These are phyloP conservation scores for Penicillium verrucosum DNA, from an alignment of 2,329 filamentous ascomycete genomes.

Conservation along the genomic window DNA sequence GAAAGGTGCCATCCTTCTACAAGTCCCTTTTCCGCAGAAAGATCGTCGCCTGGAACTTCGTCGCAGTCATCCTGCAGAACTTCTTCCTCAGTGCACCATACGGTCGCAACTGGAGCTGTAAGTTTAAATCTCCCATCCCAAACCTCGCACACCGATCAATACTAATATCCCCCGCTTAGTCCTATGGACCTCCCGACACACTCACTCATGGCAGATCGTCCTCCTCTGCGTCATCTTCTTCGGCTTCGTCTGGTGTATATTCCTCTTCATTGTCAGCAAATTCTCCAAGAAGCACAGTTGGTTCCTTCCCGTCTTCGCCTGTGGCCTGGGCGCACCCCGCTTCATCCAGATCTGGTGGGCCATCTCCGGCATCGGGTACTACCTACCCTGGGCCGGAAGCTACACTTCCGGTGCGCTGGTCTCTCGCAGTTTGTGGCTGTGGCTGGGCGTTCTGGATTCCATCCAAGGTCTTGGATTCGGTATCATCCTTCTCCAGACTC, in stretches of 20 bases:
- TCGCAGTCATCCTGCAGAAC: slow-evolving; percentile 63
- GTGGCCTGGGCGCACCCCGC: slow-evolving; percentile 61
- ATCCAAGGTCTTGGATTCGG: slow-evolving; percentile 65
- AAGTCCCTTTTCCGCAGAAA: slow-evolving; percentile 59
- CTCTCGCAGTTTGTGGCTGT: slow-evolving; percentile 61
- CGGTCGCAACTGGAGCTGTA: slow-evolving; percentile 62
- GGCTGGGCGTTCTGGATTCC: slow-evolving; percentile 63
- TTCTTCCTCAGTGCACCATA: slow-evolving; percentile 65
- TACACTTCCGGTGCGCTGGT: slow-evolving; percentile 54
- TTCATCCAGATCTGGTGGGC: slow-evolving; percentile 69
- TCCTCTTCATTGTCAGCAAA: slow-evolving; percentile 49
- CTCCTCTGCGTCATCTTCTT: slow-evolving; percentile 50
- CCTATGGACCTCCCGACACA: slow-evolving; percentile 58
- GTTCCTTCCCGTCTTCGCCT: slow-evolving; percentile 65
- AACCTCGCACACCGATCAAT: not conserved
- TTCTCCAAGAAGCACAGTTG: slow-evolving; percentile 61
- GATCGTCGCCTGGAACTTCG: slow-evolving; percentile 65
- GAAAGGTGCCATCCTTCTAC: slow-evolving; percentile 64
- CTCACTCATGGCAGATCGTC: slow-evolving; percentile 55
- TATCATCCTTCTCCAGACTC: slow-evolving; percentile 64
- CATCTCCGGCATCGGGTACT: slow-evolving; percentile 58
- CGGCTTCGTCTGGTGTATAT: slow-evolving; percentile 55
- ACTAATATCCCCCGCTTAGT: slow-evolving; percentile 17
- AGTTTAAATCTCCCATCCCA: not conserved
- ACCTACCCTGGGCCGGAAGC: slow-evolving; percentile 57